Evolutionary conservation across 2,329 filamentous ascomycete genomes (phyloP).

Genomic region (Diaporthe australafricana): DNA sequence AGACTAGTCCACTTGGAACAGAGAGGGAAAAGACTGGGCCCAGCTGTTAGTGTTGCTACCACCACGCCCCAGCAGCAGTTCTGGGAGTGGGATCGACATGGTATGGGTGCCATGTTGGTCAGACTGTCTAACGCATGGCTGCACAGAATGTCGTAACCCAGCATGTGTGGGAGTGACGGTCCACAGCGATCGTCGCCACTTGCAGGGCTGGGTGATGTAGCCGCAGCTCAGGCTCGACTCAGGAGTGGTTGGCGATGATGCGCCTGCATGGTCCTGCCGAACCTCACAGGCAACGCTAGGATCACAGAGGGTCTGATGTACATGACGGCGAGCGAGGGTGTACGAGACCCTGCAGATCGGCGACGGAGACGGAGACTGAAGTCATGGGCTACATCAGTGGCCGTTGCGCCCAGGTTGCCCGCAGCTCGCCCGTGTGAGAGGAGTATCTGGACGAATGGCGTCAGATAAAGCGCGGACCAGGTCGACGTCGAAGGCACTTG

Average conservation of each 20-base stretch:
- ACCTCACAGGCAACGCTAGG: conserved; percentile 31
- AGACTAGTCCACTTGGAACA: conserved; percentile 13
- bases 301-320: conserved; percentile 34
- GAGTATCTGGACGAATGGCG: conserved; percentile 20
- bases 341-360: conserved; percentile 43
- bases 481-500: background rate
- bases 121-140: conserved; percentile 36
- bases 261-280: conserved; percentile 29
- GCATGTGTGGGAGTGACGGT: conserved; percentile 29
- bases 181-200: conserved; percentile 37
- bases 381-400: conserved; percentile 37
- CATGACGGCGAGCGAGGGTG: conserved; percentile 16
- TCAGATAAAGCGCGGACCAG: conserved; percentile 22
- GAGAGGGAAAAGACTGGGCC: conserved; percentile 3
- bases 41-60: conserved; percentile 37
- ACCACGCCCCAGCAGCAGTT: conserved; percentile 34
- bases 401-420: conserved; percentile 35
- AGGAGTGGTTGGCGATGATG: conserved; percentile 33
- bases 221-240: conserved; percentile 22
- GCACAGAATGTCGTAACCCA: conserved; percentile 39
- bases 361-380: conserved; percentile 33
- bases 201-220: conserved; percentile 38
- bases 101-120: conserved; percentile 35
- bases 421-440: conserved; percentile 20
- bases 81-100: conserved; percentile 40